These are phyloP conservation scores for Flaveria robusta DNA, from an alignment of 129 eudicot species.

Conservation along the genomic window DNA sequence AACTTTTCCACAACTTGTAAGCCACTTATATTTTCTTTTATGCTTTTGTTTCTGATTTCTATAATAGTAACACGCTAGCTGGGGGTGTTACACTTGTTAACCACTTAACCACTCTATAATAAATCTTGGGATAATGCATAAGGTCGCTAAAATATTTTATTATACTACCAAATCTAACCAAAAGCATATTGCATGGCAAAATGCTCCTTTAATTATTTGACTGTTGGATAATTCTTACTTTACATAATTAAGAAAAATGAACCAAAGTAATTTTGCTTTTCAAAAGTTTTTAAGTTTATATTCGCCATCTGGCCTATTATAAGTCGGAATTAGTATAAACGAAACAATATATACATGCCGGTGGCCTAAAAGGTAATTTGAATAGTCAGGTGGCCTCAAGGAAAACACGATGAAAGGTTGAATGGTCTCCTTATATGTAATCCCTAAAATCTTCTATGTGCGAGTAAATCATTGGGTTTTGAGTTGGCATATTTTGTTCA, in stretches of 20 bases:
- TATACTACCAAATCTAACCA: no score
- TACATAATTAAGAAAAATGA: no score
- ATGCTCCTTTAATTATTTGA: no score
- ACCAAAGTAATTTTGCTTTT: no score
- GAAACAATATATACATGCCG: background rate
- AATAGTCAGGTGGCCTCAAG: background rate
- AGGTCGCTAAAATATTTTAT: background rate
- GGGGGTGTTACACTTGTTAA: background rate
- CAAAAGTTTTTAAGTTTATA: background rate
- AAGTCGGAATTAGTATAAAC: background rate
- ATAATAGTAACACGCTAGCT: no score
- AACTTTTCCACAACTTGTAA: no score
- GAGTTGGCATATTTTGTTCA: background rate
- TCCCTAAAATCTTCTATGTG: conserved; percentile 2
- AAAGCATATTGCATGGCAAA: no score
- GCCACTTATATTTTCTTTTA: background rate
- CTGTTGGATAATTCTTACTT: no score
- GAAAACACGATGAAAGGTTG: background rate
- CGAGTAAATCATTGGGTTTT: background rate
- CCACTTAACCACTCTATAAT: background rate
- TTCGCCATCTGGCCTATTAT: background rate
- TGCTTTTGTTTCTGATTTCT: background rate
- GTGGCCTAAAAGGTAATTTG: background rate
- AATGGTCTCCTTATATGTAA: background rate
- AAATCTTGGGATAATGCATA: background rate